Conservation (phyloP, 2,329 filamentous ascomycete genomes). For the Fusarium nematophilum region DNA sequence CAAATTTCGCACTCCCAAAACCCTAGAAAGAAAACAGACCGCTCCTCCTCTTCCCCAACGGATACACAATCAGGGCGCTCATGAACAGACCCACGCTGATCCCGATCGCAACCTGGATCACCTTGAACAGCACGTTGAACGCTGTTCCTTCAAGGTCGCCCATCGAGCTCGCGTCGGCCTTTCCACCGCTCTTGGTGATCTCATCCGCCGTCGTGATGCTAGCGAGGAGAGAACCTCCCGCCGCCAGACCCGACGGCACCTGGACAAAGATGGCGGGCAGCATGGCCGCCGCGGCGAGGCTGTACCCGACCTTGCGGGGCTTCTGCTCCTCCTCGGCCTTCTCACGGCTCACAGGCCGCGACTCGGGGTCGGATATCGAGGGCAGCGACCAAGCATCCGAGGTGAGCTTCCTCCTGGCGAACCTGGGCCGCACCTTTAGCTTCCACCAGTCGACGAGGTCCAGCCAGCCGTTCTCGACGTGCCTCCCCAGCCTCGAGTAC, state of each 20-base stretch:
- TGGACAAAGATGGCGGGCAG: conserved; percentile 86
- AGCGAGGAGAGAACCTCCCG: conserved; percentile 67
- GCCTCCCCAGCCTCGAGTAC: conserved; percentile 75
- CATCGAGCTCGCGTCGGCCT: conserved; percentile 39
- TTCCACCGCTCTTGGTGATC: conserved; percentile 59
- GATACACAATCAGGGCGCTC: conserved; percentile 66
- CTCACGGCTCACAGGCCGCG: conserved; percentile 39
- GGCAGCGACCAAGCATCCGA: conserved; percentile 49
- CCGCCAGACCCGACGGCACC: conserved; percentile 72
- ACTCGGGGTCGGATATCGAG: conserved; percentile 48
- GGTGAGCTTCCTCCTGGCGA: conserved; percentile 45
- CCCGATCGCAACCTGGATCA: conserved; percentile 71
- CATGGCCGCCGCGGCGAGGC: conserved; percentile 85
- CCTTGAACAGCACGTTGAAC: conserved; percentile 66
- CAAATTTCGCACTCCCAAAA: no score
- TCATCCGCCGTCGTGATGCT: conserved; percentile 68
- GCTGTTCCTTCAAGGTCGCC: conserved; percentile 56
- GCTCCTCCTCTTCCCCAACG: conserved; percentile 67
- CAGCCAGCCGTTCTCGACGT: conserved; percentile 65
- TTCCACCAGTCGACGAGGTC: conserved; percentile 64
- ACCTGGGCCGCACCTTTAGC: conserved; percentile 52
- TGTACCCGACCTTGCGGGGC: conserved; percentile 71
- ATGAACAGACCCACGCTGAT: conserved; percentile 71
- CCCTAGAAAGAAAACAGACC: conserved; percentile 65
- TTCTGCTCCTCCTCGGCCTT: conserved; percentile 44